Base-by-base conservation (phyloP, 225 moss, liverwort and hornwort species). In the Pleurozium schreberi region DNA sequence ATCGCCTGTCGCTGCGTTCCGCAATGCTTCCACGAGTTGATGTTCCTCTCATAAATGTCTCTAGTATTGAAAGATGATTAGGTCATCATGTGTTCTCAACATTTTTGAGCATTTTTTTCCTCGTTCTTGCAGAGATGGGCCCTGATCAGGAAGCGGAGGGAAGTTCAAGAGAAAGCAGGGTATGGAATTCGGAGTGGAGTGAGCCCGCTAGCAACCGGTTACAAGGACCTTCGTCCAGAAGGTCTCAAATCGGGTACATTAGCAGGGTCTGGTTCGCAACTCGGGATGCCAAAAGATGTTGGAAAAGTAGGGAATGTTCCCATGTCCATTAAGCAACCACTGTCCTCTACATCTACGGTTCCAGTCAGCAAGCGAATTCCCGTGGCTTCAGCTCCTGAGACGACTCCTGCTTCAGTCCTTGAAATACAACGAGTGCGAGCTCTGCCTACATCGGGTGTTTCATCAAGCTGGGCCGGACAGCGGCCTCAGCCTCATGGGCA, bases 101-200 rank as follows among this genome's bases (percentile, higher is more conserved):
- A 34, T 75, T 61, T 43, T 16, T 49, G 82, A 67, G 59, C 40
- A 80, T 8, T 64, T 82, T 61, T 22, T 38, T 30, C n/a, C 27
- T 79, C 21, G 81, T 57, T 86, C 42, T 64, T 93, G 91, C 93
- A 98, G 98, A 96, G 98, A 91, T 98, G 98, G 98, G 98, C 98
- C 21, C 90, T 98, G 84, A 98, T 98, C 89, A 92, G 95, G 89
- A 98, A 97, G 91, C 94, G 98, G 84, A 91, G 93, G 88, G 98
- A 95, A 90, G 92, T 95, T 73, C 95, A 93, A 92, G 95, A 95
- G 86, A 94, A 90, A 85, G 93, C 95, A 63, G 94, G 95, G 61
- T 92, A 92, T 83, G 90, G 82, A 77, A 89, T 86, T 43, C 91
- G 93, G 30, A 88, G 95, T 91, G 95, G 94, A 82, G 91, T 89